Evolutionary conservation across 768 basidiomycete species (phyloP).

Genomic region (Macrolepiota albuminosa): DNA sequence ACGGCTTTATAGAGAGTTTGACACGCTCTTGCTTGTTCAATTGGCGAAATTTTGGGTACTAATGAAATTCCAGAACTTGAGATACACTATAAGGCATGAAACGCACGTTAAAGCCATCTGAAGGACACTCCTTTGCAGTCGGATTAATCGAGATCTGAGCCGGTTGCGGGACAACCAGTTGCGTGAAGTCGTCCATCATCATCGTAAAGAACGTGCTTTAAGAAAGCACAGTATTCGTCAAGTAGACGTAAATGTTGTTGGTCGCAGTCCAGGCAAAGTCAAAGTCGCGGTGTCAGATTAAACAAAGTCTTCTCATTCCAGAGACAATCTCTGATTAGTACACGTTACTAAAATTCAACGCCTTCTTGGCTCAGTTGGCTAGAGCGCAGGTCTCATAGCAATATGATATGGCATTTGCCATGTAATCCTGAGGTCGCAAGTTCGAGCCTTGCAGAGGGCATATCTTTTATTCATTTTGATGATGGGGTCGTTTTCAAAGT

Average conservation of each 20-base stretch:
- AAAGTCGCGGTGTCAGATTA: not conserved
- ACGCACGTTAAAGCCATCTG: constrained; percentile 44
- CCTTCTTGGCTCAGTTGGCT: constrained; percentile 30
- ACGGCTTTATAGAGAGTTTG: constrained; percentile 48
- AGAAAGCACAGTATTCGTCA: not conserved
- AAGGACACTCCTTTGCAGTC: constrained; percentile 30
- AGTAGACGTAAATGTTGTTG: not conserved
- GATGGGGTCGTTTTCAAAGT: too few relatives aligned
- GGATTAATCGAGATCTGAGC: constrained; percentile 33
- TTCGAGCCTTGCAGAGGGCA: constrained; percentile 55
- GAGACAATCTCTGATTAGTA: too few relatives aligned
- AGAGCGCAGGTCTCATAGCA: constrained; percentile 29
- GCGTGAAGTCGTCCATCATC: constrained; percentile 33
- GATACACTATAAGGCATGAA: constrained; percentile 4
- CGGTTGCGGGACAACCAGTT: constrained; percentile 30
- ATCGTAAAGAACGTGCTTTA: not conserved
- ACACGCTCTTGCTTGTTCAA: constrained; percentile 63
- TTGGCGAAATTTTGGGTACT: constrained; percentile 48
- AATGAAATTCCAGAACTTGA: constrained; percentile 2
- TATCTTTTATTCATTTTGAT: not conserved
- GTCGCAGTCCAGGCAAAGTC: constrained; percentile 1
- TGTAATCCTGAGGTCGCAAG: constrained; percentile 57
- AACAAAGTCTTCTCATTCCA: not conserved
- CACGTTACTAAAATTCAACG: not conserved
- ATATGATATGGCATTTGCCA: constrained; percentile 15